Evolutionary conservation across 768 basidiomycete genomes (phyloP).

Genomic region (Russula foetens): DNA sequence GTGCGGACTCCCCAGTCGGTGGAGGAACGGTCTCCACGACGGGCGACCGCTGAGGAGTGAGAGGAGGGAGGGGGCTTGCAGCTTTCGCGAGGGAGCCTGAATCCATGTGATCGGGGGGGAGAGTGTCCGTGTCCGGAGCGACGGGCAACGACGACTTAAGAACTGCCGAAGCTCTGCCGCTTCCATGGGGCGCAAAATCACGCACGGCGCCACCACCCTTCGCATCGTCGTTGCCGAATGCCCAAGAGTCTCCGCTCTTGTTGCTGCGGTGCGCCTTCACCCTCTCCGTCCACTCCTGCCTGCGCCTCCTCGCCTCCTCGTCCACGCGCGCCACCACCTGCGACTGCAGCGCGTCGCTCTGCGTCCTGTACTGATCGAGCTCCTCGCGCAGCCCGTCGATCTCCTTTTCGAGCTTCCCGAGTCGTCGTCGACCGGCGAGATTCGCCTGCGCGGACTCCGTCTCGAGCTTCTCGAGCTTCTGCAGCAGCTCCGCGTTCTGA

Average conservation of each 20-base stretch:
- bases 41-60: neutral
- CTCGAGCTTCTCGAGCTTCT: conserved; percentile 70
- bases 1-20: conserved; percentile 28
- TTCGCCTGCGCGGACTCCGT: conserved; percentile 60
- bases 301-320: conserved; percentile 28
- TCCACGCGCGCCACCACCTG: conserved; percentile 44
- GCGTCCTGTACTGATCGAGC: conserved; percentile 65
- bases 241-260: conserved; percentile 22
- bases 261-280: conserved; percentile 42
- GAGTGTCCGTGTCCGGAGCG: neutral
- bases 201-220: conserved; percentile 31
- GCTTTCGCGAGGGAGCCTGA: neutral
- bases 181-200: conserved; percentile 53
- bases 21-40: neutral
- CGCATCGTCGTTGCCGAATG: conserved; percentile 19
- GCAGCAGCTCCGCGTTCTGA: conserved; percentile 75
- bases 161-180: conserved; percentile 24
- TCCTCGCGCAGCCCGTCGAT: conserved; percentile 66
- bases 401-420: conserved; percentile 73
- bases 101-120: neutral
- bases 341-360: conserved; percentile 64
- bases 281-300: conserved; percentile 43
- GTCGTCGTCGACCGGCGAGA: conserved; percentile 54
- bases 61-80: conserved; percentile 24
- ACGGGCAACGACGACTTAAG: neutral